Base-by-base conservation (phyloP, 306 rosid species). In the Fragaria iinumae region DNA sequence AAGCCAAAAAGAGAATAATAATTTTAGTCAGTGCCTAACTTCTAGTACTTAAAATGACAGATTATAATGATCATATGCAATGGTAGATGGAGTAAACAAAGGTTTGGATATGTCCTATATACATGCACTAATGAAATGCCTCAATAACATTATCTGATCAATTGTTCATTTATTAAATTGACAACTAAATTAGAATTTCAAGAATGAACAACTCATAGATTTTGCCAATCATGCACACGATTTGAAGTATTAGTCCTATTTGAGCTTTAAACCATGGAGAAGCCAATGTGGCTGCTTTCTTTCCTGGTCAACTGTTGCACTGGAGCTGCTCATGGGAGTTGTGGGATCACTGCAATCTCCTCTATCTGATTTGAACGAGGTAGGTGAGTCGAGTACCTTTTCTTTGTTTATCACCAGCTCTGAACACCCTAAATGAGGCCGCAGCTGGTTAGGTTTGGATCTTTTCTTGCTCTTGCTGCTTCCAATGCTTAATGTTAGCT, bases 401-500 rank as follows among this genome's bases (percentile, higher is more conserved):
- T 79, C 81, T 60, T 79, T 83, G 23, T 69, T 80, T 34, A 82
- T 62, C 53, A 82, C 75, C 71, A 74, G 67, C 18, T 74, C 77
- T 1, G 32, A 18, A 29, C 59, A 29, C 65, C 69, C 77, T 29
- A 34, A 18, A 66, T 74, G 77, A 41, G 55, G 69, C 44, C 60
- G 43, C 43, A 34, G 45, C 11, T 43, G 44, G 56, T 62, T 45
- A 20, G 84, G 49, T 77, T 86, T 81, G 8, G 88, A 63, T 84
- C 80, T 82, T 80, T 84, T 90, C 88, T 86, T 88, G 76, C 78
- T 83, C 29, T 79, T 36, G 77, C 90, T 74, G 69, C 93, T 89
- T 75, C 98, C 99, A 45, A 96, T 91, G 77, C 98, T 92, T 76
- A 96, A 83, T 74, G 97, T 88, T 74, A 96, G 88, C 84, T 96